Evolutionary conservation across 257 asterid species (phyloP), one percentile per base, ranked within the genome.

Genomic region (Mentha longifolia): DNA sequence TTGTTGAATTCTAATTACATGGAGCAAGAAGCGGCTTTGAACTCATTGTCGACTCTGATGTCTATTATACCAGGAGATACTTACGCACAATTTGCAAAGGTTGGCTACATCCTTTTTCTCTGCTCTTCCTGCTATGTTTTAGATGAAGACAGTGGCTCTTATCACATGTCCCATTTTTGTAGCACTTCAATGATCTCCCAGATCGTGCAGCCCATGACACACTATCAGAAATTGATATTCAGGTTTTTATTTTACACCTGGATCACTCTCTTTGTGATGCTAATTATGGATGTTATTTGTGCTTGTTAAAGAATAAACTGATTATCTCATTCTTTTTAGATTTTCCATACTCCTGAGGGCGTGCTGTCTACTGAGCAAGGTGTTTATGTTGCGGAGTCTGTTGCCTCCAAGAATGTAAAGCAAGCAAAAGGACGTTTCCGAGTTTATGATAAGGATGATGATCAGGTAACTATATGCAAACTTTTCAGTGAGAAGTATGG

Each of bases 361-460:
- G 79, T 75, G 85, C 96, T 94, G 73, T 91, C 97, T 17, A 89
- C 87, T 45, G 99, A 94, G 85, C 95, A 75, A 81, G 97, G 99
- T 77, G 89, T 94, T 84, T 91, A 91, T 80, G 65, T 94, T 65
- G 96, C 97, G 39, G 97, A 91, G 73, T 89, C 88, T 78, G 89
- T 89, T 83, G 84, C 76, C 52, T 61, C 92, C 19, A 89, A 79
- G 81, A 91, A 91, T 77, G 85, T 87, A 80, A 89, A 81, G 71
- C 98, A 86, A 80, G 96, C 97, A 22, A 94, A 94, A 85, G 97
- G 95, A n/a, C 97, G 97, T 66, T 87, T 88, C 77, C 87, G 88
- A 62, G 75, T 70, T 50, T 92, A 88, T 71, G 96, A 89, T 73
- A 77, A 78, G 39, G 79, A 75, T 76, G 89, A 85, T 55, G 76